Evolutionary conservation across 805 yeast species (phyloP), one percentile per base, ranked within the genome.

Genomic region (Yarrowia sp.): DNA sequence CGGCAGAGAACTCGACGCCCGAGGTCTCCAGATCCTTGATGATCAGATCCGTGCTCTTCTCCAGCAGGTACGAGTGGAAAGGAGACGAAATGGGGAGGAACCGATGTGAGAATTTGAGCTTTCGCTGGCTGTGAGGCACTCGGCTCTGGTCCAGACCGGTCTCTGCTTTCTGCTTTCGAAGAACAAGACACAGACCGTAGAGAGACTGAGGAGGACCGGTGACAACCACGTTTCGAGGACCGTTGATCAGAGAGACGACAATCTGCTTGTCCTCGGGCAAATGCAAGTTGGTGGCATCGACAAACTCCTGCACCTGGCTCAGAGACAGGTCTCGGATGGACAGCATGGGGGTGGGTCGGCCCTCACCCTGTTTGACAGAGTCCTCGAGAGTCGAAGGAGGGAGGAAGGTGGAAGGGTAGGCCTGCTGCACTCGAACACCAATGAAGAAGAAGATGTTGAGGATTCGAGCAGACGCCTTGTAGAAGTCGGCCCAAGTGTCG

Each of bases 191-290:
- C 73, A 95, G 84, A 82, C 99, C 99, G 73, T 93, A 95, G 68
- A 95, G 81, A 3, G 98, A 92, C 83, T 92, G 97, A 65, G 99
- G 98, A 57, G 98, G 99, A 76, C 99, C 99, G 22, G 96, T 85
- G 55, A 93, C 92, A 65, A 95, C 99, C 79, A 92, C 83, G 78
- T 92, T 90, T 80, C 97, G 86, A 55, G 97, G 97, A 76, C 99
- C 99, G 75, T 95, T 95, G 71, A 92, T 83, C 75, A 95, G 84
- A 47, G 98, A 92, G 69, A 95, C 87, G 67, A 87, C 90, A 73
- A 95, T 88, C 74, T 91, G 97, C 78, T 90, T 91, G 72, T 90
- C 97, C 63, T 81, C 79, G 71, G 99, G 98, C 79, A 95, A 84
- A 79, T 92, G 98, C 74, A 88, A 85, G 80, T 95, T 95, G 67